Percentiles rank a stretch among this genome's conserved stretches.
Evolutionary conservation across 108 stramenopile genomes (phyloP).

Genomic region (Mediolabrus comicus): DNA sequence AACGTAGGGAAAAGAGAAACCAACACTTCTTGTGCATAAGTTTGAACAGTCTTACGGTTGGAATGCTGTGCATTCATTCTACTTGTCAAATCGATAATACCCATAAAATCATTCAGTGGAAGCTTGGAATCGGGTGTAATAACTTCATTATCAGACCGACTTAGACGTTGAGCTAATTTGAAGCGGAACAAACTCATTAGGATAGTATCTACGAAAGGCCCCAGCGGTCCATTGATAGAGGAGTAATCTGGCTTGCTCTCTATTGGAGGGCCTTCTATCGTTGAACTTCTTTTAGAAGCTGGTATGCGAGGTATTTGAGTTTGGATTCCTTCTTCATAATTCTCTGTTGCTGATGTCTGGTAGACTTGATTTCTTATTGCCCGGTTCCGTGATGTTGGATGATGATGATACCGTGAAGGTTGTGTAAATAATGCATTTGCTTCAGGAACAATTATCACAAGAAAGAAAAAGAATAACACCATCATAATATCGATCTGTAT

Average conservation of each 20-base stretch:
- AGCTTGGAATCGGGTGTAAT: constrained; percentile 25
- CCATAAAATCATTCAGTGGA: constrained; percentile 55
- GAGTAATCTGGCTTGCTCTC: constrained; percentile 76
- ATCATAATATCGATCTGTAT: too few species aligned
- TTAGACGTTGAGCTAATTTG: constrained; percentile 50
- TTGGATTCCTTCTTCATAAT: neutral
- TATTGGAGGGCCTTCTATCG: constrained; percentile 54
- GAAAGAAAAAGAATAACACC: neutral
- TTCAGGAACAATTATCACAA: neutral
- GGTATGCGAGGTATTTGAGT: neutral
- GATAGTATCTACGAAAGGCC: constrained; percentile 51
- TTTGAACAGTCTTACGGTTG: constrained; percentile 49
- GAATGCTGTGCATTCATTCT: constrained; percentile 64
- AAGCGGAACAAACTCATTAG: constrained; percentile 64
- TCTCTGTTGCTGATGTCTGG: neutral
- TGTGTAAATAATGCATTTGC: neutral
- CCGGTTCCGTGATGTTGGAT: neutral
- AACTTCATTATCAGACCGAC: constrained; percentile 26
- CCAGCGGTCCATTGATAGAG: constrained; percentile 72
- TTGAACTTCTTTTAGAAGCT: neutral
- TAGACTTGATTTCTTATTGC: neutral
- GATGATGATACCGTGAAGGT: neutral
- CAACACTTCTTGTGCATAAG: constrained; percentile 59
- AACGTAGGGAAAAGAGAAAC: constrained; percentile 47
- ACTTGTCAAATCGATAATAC: constrained; percentile 66